Base-by-base conservation (phyloP, 2,329 filamentous ascomycete genomes). In the Ramichloridium luteum region DNA sequence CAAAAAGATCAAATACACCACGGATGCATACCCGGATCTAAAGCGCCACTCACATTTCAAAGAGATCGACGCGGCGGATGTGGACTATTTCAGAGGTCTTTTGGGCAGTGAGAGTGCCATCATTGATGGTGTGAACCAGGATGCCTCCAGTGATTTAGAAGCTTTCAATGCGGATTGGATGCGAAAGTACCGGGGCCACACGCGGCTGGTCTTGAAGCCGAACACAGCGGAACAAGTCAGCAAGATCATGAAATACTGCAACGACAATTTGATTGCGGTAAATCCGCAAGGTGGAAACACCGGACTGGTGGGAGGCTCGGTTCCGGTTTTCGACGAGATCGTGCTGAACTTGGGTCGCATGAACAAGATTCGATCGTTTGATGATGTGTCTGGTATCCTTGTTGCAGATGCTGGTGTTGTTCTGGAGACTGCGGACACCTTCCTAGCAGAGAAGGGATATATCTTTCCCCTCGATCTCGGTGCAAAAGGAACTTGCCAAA, bases 101-200 rank as follows among this genome's bases (percentile, higher is more conserved):
- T 69, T 98, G 18, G 82, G 84, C 34, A 70, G 72, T 29, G 74
- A 78, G 20, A 81, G 80, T 20, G 85, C 84, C 2, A 68, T 94
- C 31, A 73, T 96, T 39, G 86, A 94, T 54, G 83, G 83, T 30
- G 70, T 93, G 33, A 82, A 75, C 3, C 59, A 73, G 45, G 74
- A 86, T 57, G 75, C 75, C 10, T 62, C 68, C 2, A 80, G 82
- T 48, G 90, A 96, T 53, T 69, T 96, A 43, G 83, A 90, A 54
- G 72, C 81, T 5, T 98, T 85, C 69, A 98, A 98, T 60, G 75
- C 77, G 54, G 90, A 98, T 62, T 98, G 92, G 90, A 94, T 98
- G 86, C 78, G 82, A 59, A 98, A 98, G 62, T 98, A 93, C 64
- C 77, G 82, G 39, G 92, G 90, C 16, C 85, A 94, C 59, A 76